Evolutionary conservation across 306 rosid species (phyloP), one percentile per base, ranked within the genome.

Genomic region (Corylus avellana): DNA sequence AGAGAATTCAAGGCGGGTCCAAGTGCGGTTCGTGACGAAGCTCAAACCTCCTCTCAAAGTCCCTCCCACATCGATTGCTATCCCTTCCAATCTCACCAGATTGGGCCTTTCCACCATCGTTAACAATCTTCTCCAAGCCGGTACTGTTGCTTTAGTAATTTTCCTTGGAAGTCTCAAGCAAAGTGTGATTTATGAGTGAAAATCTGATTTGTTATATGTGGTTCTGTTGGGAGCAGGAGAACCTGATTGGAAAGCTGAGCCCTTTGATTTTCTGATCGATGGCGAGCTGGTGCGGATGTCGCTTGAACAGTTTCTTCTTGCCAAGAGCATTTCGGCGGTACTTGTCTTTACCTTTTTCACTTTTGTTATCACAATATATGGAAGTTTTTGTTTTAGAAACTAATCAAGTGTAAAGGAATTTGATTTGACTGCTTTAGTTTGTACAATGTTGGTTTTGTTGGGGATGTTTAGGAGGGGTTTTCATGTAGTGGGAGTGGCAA

Each of bases 281-380:
- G 96, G 96, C 25, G 98, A 91, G 85, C 85, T 93, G 50, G 91
- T 93, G 68, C 90, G 98, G 32, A 90, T 91, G 98, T 88, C 98
- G 5, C 89, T 95, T 11, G 96, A 90, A 70, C 83, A 93, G 81
- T 95, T 95, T 74, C 98, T 95, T 78, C 89, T 91, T 0, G 96
- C 91, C 49, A 93, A 93, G 80, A 90, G 93, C 87, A 91, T 93
- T 70, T 87, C 97, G 0, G 98, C 93, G 88, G 98, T 95, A 88
- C 59, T 57, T 56, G 1, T 67, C 16, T 18, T n/a, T 44, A 2
- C 2, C 16, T 39, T 12, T 10, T 62, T 29, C 2, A 27, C 11
- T 62, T 27, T 11, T 27, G 7, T 12, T 12, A 62, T 29, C 8
- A 2, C 18, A 54, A 54, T 22, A 1, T 58, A 20, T 58, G 35